phyloP scores from a whole-genome alignment of 2,329 filamentous ascomycete genomes.

The Paraphaeosphaeria sporulosa region DNA sequence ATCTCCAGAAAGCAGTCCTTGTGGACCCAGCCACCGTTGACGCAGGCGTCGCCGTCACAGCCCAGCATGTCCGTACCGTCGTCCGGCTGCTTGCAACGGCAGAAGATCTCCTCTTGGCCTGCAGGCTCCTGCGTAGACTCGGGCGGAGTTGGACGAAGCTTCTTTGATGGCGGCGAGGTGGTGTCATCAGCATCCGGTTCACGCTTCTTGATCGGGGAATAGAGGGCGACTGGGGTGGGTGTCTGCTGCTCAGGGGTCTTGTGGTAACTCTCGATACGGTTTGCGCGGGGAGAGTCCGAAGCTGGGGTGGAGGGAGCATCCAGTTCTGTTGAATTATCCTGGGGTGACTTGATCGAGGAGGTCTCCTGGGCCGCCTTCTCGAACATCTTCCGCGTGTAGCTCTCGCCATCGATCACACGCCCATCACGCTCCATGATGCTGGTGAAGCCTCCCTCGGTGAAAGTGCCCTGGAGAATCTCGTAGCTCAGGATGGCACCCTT shows the following conservation, averaged over 20 bases:
- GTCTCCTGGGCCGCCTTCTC: background rate
- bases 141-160: background rate
- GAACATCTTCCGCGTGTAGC: background rate
- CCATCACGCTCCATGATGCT: conserved; percentile 1
- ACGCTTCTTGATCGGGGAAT: background rate
- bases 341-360: no score
- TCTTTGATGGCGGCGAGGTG: background rate
- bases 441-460: background rate
- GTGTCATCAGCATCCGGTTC: background rate
- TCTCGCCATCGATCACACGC: background rate
- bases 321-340: background rate
- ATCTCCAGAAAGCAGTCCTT: background rate
- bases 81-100: conserved; percentile 6
- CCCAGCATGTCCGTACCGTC: conserved; percentile 2
- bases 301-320: background rate
- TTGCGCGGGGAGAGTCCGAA: background rate
- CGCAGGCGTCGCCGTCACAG: background rate
- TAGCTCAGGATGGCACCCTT: background rate
- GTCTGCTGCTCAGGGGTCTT: background rate
- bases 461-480: background rate
- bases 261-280: background rate
- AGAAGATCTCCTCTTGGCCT: background rate
- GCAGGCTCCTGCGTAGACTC: background rate
- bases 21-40: conserved; percentile 5
- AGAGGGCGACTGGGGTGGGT: background rate